Percentiles rank a stretch among this genome's conserved stretches.
Evolutionary conservation across 1,284 basidiomycete species (phyloP).

Genomic region (Peniophora sp.): DNA sequence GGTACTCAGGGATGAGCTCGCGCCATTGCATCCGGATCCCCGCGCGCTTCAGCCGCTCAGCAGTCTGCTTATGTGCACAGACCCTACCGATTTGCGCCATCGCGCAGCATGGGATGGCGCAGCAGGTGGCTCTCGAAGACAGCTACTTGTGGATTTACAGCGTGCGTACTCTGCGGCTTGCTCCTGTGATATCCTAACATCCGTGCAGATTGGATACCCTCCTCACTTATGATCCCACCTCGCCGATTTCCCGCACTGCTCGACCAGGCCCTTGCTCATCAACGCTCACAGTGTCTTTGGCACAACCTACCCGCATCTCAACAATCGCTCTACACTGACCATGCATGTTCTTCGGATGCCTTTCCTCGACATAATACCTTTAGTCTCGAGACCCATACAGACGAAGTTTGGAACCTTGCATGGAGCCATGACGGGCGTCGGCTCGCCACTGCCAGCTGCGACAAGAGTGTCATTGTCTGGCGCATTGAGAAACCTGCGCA

Average conservation of each 20-base stretch:
- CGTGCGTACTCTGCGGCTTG: slow-evolving; percentile 37
- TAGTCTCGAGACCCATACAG: slow-evolving; percentile 77
- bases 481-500: slow-evolving; percentile 20
- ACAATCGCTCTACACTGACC: slow-evolving; percentile 84
- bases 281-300: slow-evolving; percentile 74
- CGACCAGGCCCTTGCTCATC: slow-evolving; percentile 78
- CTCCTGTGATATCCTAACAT: slow-evolving; percentile 2
- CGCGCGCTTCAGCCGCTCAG: slow-evolving; percentile 44
- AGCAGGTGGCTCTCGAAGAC: slow-evolving; percentile 67
- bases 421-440: slow-evolving; percentile 89
- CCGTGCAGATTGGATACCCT: slow-evolving; percentile 73
- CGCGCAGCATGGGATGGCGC: slow-evolving; percentile 89
- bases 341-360: slow-evolving; percentile 69
- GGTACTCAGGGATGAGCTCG: slow-evolving; percentile 83
- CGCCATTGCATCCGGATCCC: slow-evolving; percentile 68
- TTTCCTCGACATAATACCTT: slow-evolving; percentile 86
- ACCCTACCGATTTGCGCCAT: slow-evolving; percentile 75
- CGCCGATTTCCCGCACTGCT: slow-evolving; percentile 81
- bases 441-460: slow-evolving; percentile 85
- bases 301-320: slow-evolving; percentile 63
- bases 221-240: slow-evolving; percentile 88
- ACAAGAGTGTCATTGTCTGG: slow-evolving; percentile 89
- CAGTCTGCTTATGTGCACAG: slow-evolving; percentile 86
- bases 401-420: slow-evolving; percentile 93
- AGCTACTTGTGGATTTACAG: slow-evolving; percentile 77